Base-by-base conservation (phyloP, 2,329 filamentous ascomycete genomes). In the Chrysoporthe cubensis region DNA sequence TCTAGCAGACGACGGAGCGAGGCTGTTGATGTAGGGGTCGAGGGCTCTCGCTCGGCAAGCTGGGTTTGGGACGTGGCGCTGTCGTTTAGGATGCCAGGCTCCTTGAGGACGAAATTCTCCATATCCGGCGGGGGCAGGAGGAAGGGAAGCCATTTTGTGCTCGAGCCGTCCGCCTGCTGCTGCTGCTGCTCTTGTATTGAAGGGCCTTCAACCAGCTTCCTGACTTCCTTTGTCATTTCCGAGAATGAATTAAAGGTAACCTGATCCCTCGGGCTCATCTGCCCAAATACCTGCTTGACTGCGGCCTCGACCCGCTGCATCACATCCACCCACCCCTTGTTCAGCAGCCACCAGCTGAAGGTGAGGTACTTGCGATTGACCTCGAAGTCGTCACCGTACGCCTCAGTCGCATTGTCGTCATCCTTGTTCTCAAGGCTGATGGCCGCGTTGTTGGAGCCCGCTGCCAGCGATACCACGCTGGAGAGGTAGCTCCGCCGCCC, bases 331-430 rank as follows among this genome's bases (percentile, higher is more conserved):
- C 94, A 98, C 56, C 96, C 96, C 72, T 89, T 88, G 80, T 99
- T 95, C 60, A 99, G 84, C 59, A 99, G 82, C 94, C 95, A 99
- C 96, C 96, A 99, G 80, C 93, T 97, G 78, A 98, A 97, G 52
- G 94, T 96, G 61, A 99, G 84, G 76, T 98, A 99, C 75, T 92
- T 92, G 73, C 94, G 87, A 79, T 99, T 99, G 44, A 94, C 97
- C 78, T 97, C 94, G 73, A 97, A 97, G 78, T 99, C 96, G 78
- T 92, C 95, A 57, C 94, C 94, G 76, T 96, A 94, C 4, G 89
- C 87, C 73, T 94, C 91, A 65, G 95, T 92, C 21, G 87, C 84
- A 74, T 91, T 91, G 76, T 96, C 93, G 76, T 97, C 94, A 76
- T 97, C 95, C 75, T 96, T 90, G 78, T 98, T 96, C 81, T 97